Percentiles rank a stretch among this genome's conserved stretches.
Evolutionary conservation across 495 filamentous ascomycete genomes (phyloP).

Genomic region (Penicillium canescens): DNA sequence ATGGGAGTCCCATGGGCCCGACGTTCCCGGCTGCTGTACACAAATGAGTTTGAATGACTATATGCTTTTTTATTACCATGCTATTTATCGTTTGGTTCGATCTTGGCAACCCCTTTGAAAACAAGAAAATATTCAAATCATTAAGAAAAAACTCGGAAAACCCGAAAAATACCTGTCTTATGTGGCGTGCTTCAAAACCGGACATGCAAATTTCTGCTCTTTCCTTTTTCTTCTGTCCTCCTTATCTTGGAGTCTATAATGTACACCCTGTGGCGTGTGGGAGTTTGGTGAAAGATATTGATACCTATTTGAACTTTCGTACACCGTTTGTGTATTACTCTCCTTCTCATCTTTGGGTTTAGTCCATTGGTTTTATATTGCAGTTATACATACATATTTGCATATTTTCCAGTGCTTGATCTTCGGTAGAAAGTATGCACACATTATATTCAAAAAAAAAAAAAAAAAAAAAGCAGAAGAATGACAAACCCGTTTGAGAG

Average conservation of each 20-base stretch:
- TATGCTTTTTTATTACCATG: background rate
- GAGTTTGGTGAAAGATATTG: slow-evolving; percentile 15
- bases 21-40: slow-evolving; percentile 32
- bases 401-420: too few species aligned
- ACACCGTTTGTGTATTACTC: slow-evolving; percentile 12
- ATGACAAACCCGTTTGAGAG: too few species aligned
- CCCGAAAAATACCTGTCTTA: background rate
- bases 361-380: slow-evolving; percentile 4
- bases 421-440: too few species aligned
- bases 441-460: too few species aligned
- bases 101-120: background rate
- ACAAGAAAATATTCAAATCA: slow-evolving; percentile 1
- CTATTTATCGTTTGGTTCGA: background rate
- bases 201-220: background rate
- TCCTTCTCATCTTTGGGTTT: slow-evolving; percentile 5
- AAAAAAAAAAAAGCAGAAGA: too few species aligned
- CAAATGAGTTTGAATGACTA: slow-evolving; percentile 15
- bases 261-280: slow-evolving; percentile 10
- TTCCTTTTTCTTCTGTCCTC: slow-evolving; percentile 5
- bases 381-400: background rate
- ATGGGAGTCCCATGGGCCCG: slow-evolving; percentile 45
- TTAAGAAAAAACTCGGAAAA: slow-evolving; percentile 17
- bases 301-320: slow-evolving; percentile 21
- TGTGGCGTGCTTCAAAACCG: slow-evolving; percentile 2
- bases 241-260: slow-evolving; percentile 13